Base-by-base conservation (phyloP, 306 rosid species). In the Styphnolobium japonicum region DNA sequence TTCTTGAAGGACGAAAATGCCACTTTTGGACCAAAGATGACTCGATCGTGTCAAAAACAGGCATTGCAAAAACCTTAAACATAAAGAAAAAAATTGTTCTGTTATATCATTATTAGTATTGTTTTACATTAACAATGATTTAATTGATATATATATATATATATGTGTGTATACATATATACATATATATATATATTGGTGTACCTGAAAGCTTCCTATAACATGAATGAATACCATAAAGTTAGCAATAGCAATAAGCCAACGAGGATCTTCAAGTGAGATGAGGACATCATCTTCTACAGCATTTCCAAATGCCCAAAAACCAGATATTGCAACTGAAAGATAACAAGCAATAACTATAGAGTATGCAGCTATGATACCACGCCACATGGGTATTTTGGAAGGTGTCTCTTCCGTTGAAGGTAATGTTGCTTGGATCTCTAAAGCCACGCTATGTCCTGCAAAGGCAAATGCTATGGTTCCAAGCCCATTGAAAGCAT, bases 351-450 rank as follows among this genome's bases (percentile, higher is more conserved):
- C 0, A 4, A 86, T 81, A 0, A 92, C 97, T 1, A 92, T 36
- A 7, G 15, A 0, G 65, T 92, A 92, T 39, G 92, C 97, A 4
- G 61, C 88, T 0, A 55, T 2, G 1, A 84, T 90, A 2, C 97
- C 97, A 27, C 67, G 22, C 97, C 97, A 92, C 97, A 92, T 92
- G 0, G 92, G 92, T 36, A 42, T 21, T 27, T 85, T 90, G 0
- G 97, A 92, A 6, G 94, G 89, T 2, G 1, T 73, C 12, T 89
- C 85, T 18, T 75, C 68, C 0, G 92, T 81, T 6, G 94, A 90
- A 2, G 97, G 97, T 6, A 92, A 72, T 3, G 97, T 92, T 3
- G 97, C 97, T 78, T 92, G 97, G 70, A 92, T 90, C 70, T 92
- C 97, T 6, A 87, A 11, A 2, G 25, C 86, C 39, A 92, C 97